A percentile compares a stretch with the other conserved stretches of the same genome.
These are phyloP conservation scores for Acer campestre DNA, from an alignment of 345 rosid species.

Conservation along the genomic window DNA sequence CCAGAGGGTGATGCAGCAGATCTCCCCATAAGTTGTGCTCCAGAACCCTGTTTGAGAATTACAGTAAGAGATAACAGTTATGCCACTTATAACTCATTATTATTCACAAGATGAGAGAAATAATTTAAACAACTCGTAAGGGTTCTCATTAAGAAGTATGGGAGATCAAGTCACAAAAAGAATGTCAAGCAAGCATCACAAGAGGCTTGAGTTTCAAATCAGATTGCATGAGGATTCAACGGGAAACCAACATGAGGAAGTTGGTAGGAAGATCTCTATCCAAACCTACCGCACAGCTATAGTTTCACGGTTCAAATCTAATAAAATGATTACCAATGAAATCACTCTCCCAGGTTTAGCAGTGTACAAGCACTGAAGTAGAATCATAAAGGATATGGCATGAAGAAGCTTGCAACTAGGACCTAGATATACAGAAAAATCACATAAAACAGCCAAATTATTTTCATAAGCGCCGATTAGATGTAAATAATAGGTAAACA, in stretches of 20 bases:
- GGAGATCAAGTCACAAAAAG: background rate
- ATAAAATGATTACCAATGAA: background rate
- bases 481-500: background rate
- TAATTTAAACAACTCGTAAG: background rate
- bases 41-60: conserved; percentile 53
- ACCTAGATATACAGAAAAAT: background rate
- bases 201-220: background rate
- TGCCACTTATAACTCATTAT: conserved; percentile 2
- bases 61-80: conserved; percentile 16
- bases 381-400: background rate
- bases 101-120: conserved; percentile 1
- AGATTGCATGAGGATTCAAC: background rate
- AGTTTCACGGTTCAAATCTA: background rate
- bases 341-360: background rate
- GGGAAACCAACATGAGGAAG: background rate
- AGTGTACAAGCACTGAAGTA: background rate
- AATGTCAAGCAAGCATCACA: background rate
- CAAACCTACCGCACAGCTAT: background rate
- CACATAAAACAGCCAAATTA: background rate
- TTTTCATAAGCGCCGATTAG: background rate
- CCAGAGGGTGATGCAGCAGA: conserved; percentile 86
- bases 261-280: background rate
- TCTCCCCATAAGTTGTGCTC: conserved; percentile 74
- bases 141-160: background rate
- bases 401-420: background rate